phyloP scores from a whole-genome alignment of 2,329 filamentous ascomycete genomes.

The Fusarium virguliforme region DNA sequence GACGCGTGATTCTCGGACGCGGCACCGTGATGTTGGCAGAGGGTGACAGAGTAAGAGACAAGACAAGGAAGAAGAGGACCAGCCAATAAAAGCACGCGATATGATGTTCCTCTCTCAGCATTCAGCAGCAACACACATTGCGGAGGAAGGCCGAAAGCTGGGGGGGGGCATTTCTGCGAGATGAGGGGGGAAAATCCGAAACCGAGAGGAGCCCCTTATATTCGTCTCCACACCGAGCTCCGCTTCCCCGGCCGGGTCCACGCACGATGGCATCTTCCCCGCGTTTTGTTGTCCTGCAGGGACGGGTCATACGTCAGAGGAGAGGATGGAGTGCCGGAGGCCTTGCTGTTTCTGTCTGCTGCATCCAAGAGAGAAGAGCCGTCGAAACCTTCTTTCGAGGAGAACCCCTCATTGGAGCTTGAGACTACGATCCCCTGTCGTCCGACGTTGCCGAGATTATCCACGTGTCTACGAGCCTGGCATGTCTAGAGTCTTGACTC shows the following conservation, averaged over 20 bases:
- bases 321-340: neutral
- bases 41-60: neutral
- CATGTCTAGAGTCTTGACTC: conserved; percentile 3
- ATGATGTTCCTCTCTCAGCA: neutral
- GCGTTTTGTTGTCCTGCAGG: conserved; percentile 1
- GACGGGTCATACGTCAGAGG: conserved; percentile 3
- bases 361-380: neutral
- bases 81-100: conserved; percentile 10
- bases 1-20: conserved; percentile 1
- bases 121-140: conserved; percentile 1
- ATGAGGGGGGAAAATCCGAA: conserved; percentile 10
- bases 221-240: neutral
- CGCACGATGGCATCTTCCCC: conserved; percentile 1
- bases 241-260: conserved; percentile 1
- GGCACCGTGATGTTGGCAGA: neutral
- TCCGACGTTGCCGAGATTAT: neutral
- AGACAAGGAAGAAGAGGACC: neutral
- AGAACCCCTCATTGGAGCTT: neutral
- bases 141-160: conserved; percentile 6
- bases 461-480: conserved; percentile 5
- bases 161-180: neutral
- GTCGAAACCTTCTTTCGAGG: neutral
- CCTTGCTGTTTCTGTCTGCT: neutral
- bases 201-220: neutral
- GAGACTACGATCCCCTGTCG: neutral